Percentiles rank a stretch among this genome's conserved stretches.
phyloP scores from a whole-genome alignment of 768 basidiomycete species.

The Boletus rubropictus region DNA sequence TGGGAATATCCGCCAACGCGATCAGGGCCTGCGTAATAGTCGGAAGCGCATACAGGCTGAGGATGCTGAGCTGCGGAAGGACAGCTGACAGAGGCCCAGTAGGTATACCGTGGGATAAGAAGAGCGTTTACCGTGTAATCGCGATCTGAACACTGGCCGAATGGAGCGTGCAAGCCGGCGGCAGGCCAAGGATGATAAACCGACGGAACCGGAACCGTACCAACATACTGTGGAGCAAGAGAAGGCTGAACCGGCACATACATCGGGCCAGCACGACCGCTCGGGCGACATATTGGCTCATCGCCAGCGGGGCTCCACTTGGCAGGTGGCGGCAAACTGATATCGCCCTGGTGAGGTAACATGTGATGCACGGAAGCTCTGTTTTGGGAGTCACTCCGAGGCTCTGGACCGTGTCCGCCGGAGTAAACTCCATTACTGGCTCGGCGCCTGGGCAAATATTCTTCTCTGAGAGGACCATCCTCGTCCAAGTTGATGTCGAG shows the following conservation, averaged over 20 bases:
- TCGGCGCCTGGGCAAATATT: constrained; percentile 72
- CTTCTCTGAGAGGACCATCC: constrained; percentile 76
- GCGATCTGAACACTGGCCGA: constrained; percentile 19
- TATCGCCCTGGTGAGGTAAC: constrained; percentile 19
- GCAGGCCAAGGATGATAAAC: constrained; percentile 28
- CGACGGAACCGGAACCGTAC: constrained; percentile 27
- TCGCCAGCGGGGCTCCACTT: constrained; percentile 81
- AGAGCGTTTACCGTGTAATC: constrained; percentile 11
- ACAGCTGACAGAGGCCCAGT: constrained; percentile 24
- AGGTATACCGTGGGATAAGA: constrained; percentile 17
- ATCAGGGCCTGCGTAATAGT: constrained; percentile 40
- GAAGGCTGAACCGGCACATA: constrained; percentile 63
- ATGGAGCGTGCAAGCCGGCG: constrained; percentile 13
- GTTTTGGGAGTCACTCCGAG: constrained; percentile 1
- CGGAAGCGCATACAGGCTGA: constrained; percentile 51
- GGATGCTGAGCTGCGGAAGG: constrained; percentile 45
- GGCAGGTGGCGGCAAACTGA: constrained; percentile 61
- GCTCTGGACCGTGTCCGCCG: constrained; percentile 1
- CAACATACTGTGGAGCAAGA: constrained; percentile 34
- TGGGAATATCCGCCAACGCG: constrained; percentile 60
- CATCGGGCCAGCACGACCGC: constrained; percentile 46
- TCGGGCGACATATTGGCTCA: constrained; percentile 60
- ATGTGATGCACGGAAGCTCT: constrained; percentile 4
- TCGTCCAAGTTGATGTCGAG: constrained; percentile 77
- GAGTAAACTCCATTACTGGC: constrained; percentile 15